Percentiles rank a stretch among this genome's conserved stretches.
These are phyloP conservation scores for Artemisia annua DNA, from an alignment of 129 eudicot species.

Conservation along the genomic window DNA sequence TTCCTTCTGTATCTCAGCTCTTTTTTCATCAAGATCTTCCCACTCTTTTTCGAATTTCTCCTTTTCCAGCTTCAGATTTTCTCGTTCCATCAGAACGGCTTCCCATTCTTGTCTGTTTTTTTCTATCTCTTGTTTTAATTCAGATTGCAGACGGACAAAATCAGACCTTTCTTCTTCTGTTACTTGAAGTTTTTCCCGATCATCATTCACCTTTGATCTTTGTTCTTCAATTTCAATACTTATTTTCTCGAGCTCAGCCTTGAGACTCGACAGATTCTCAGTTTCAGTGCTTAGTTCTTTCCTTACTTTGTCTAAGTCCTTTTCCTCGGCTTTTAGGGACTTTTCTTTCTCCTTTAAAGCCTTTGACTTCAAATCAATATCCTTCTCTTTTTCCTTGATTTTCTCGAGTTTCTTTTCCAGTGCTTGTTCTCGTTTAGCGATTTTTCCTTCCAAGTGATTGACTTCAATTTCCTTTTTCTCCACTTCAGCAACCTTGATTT, in stretches of 20 bases:
- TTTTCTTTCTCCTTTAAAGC: constrained; percentile 81
- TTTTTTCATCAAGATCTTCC: constrained; percentile 93
- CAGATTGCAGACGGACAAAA: constrained; percentile 62
- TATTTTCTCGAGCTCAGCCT: constrained; percentile 67
- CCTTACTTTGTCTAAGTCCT: constrained; percentile 63
- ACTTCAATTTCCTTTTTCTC: constrained; percentile 78
- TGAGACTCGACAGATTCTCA: constrained; percentile 56
- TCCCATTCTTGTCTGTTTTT: constrained; percentile 66
- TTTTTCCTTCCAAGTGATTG: constrained; percentile 71
- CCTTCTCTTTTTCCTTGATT: constrained; percentile 76
- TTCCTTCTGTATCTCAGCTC: constrained; percentile 58
- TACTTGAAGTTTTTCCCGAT: constrained; percentile 63
- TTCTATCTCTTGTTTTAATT: constrained; percentile 74
- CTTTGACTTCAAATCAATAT: constrained; percentile 56
- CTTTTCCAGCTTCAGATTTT: constrained; percentile 77
- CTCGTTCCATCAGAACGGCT: constrained; percentile 63
- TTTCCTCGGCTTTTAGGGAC: constrained; percentile 63
- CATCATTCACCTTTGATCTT: constrained; percentile 42
- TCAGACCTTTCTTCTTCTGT: constrained; percentile 86
- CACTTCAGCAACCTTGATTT: constrained; percentile 58
- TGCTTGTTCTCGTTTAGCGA: constrained; percentile 83
- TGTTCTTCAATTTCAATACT: constrained; percentile 59
- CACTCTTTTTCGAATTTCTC: constrained; percentile 89
- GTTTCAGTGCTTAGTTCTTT: constrained; percentile 58
- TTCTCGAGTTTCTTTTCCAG: constrained; percentile 75